Conservation (phyloP, 371 early-diverging fungal genomes). For the Mucor ambiguus region DNA sequence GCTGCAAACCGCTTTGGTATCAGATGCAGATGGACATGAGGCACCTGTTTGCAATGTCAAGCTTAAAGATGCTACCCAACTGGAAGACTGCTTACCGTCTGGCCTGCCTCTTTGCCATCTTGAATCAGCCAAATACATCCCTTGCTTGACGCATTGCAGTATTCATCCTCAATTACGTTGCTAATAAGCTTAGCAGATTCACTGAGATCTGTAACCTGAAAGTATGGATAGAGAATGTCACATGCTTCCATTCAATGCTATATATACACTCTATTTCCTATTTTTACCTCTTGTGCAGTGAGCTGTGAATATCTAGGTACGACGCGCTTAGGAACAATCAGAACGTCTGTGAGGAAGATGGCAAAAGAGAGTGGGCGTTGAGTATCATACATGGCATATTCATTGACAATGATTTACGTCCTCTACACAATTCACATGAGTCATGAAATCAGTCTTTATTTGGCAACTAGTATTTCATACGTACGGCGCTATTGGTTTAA, state of each 20-base stretch:
- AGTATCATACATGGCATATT: neutral
- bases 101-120: constrained; percentile 17
- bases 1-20: constrained; percentile 14
- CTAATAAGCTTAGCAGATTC: constrained; percentile 3
- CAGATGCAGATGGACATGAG: constrained; percentile 18
- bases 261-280: constrained; percentile 2
- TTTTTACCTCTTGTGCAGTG: constrained; percentile 7
- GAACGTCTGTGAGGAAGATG: constrained; percentile 1
- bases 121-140: constrained; percentile 9
- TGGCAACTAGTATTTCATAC: constrained; percentile 13
- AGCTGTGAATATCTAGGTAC: constrained; percentile 11
- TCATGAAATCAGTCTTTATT: neutral
- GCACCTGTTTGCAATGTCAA: neutral
- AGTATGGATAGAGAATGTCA: constrained; percentile 2
- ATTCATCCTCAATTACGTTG: neutral
- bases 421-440: neutral
- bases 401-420: constrained; percentile 5
- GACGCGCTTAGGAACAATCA: constrained; percentile 13
- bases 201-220: constrained; percentile 3
- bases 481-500: constrained; percentile 81
- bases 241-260: neutral
- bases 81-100: constrained; percentile 3
- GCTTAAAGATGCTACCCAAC: neutral
- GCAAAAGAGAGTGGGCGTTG: neutral
- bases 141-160: neutral